Evolutionary conservation across 768 basidiomycete species (phyloP), one percentile per base, ranked within the genome.

Genomic region (Pleurotus djamor): DNA sequence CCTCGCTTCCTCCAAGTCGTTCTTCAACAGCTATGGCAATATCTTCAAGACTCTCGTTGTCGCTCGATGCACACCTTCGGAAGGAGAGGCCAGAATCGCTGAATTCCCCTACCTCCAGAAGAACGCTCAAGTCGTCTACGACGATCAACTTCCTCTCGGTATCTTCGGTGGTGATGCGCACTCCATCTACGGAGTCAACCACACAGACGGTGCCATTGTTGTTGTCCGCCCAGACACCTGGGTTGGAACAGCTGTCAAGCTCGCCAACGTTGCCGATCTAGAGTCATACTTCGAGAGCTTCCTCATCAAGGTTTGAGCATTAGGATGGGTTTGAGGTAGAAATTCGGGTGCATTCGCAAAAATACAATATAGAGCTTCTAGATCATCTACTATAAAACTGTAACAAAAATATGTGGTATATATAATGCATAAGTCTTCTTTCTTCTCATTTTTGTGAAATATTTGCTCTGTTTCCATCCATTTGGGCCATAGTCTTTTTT

Each of bases 111-210:
- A 28, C 44, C 37, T 58, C n/a, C 12, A 41, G 13, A 49, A 58
- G 44, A 41, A 58, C 5, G 55, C 37, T 6, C 57, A 49, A 33
- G 21, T 58, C 44, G 57, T 58, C 13, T 48, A 21, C 34, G 57
- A 58, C 36, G 57, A 58, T 37, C 57, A 58, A 35, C 57, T 58
- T 9, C 57, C 57, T 33, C 28, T 49, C 5, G 57, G 57, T 37
- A 58, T 58, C 37, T 58, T 58, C 57, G 57, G 57, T 14, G 57
- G 45, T 13, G 57, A 58, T 16, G 57, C 57, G 3, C 57, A 58
- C 37, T 47, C 57, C 47, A 58, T 58, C 12, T 58, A 58, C 32
- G 57, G 57, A 47, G 57, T 58, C 16, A 43, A 58, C 48, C 57
- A 58, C 48, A 50, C 44, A 12, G 17, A 44, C 9, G 57, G 57